Conservation (phyloP, 2,329 filamentous ascomycete species). For the Chrysosporium queenslandicum region DNA sequence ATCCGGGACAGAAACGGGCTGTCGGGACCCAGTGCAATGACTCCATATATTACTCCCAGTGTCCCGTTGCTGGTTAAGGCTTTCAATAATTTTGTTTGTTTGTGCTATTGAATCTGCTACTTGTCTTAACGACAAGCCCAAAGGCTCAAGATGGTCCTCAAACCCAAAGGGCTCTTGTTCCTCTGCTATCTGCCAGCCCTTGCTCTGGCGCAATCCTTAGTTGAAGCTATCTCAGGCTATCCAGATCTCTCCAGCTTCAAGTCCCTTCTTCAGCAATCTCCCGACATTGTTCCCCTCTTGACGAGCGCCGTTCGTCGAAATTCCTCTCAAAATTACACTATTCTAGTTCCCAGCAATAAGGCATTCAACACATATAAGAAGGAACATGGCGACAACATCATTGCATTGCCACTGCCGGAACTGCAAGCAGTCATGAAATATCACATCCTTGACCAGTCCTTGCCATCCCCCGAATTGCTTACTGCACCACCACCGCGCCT, state of each 20-base stretch:
- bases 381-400: conserved; percentile 3
- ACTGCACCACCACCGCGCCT: conserved; percentile 1
- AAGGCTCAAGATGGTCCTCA: too few relatives aligned
- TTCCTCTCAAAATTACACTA: background rate
- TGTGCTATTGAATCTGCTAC: too few relatives aligned
- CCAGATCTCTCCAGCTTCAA: background rate
- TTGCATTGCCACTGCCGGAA: background rate
- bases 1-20: too few relatives aligned
- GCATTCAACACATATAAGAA: conserved; percentile 7
- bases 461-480: conserved; percentile 2
- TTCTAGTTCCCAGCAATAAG: conserved; percentile 11
- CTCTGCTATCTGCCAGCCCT: background rate
- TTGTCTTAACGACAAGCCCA: too few relatives aligned
- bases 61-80: too few relatives aligned
- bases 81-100: too few relatives aligned
- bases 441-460: conserved; percentile 4
- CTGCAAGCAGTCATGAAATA: conserved; percentile 9
- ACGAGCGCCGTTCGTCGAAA: background rate
- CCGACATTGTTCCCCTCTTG: background rate
- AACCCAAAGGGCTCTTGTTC: too few relatives aligned
- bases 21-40: too few relatives aligned
- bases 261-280: background rate
- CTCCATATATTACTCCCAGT: too few relatives aligned
- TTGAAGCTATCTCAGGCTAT: background rate
- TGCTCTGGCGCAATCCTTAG: background rate